A percentile compares a stretch with the other conserved stretches of the same genome.
phyloP scores from a whole-genome alignment of 768 basidiomycete genomes.

The Termitomyces sp. region DNA sequence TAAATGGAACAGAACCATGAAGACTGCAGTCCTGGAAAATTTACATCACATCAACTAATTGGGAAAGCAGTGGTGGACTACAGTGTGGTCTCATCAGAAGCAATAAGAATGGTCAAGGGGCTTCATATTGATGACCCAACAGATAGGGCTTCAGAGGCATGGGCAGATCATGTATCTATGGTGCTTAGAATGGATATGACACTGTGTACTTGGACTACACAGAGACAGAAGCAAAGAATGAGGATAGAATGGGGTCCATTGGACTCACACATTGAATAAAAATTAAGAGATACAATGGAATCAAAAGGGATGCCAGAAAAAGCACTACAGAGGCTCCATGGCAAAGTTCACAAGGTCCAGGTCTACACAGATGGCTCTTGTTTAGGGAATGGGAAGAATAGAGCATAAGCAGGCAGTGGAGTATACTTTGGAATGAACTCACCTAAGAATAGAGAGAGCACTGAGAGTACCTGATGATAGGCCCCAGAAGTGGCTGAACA shows the following conservation, averaged over 20 bases:
- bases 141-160: neutral
- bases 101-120: neutral
- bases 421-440: conserved; percentile 1
- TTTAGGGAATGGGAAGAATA: neutral
- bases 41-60: neutral
- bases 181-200: neutral
- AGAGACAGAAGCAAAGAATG: neutral
- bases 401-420: conserved; percentile 2
- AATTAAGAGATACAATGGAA: neutral
- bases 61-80: conserved; percentile 2
- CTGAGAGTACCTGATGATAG: conserved; percentile 4
- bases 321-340: neutral
- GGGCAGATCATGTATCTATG: neutral
- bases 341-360: neutral
- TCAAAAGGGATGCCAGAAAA: neutral
- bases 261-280: neutral
- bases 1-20: neutral
- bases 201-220: neutral
- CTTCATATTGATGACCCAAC: neutral
- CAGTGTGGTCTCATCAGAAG: neutral
- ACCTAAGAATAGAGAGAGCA: neutral
- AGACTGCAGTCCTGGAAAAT: neutral
- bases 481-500: too few species aligned
- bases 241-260: neutral
- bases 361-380: conserved; percentile 4